These are phyloP conservation scores for Fusarium abutilonis DNA, from an alignment of 2,329 filamentous ascomycete species.

Conservation along the genomic window DNA sequence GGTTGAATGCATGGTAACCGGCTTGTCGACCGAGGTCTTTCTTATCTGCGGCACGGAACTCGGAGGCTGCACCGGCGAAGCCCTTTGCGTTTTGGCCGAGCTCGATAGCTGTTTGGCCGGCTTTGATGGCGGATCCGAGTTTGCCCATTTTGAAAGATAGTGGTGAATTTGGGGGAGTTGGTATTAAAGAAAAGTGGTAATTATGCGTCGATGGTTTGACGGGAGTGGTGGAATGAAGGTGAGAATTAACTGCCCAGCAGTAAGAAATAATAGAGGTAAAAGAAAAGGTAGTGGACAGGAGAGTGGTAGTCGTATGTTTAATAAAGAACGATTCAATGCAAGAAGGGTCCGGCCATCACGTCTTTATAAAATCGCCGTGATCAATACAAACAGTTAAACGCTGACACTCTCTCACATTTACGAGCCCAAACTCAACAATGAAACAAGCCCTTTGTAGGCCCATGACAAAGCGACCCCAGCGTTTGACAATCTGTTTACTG, in stretches of 20 bases:
- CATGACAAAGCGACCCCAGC: slow-evolving; percentile 9
- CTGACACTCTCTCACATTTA: slow-evolving; percentile 7
- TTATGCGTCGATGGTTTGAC: not conserved
- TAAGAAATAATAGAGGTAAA: slow-evolving; percentile 8
- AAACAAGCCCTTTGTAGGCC: slow-evolving; percentile 18
- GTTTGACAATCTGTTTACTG: slow-evolving; percentile 12
- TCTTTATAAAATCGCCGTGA: slow-evolving; percentile 23
- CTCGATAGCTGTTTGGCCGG: slow-evolving; percentile 49
- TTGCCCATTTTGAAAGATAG: slow-evolving; percentile 44
- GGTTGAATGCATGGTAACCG: slow-evolving; percentile 48
- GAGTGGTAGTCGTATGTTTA: slow-evolving; percentile 3
- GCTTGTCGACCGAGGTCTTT: slow-evolving; percentile 48
- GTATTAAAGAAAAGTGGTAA: not conserved
- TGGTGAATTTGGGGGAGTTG: not conserved
- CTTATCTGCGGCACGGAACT: slow-evolving; percentile 50
- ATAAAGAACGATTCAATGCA: slow-evolving; percentile 5
- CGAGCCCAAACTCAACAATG: slow-evolving; percentile 11
- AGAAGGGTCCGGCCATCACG: not conserved
- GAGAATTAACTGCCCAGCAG: slow-evolving; percentile 37
- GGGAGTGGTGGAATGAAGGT: not conserved
- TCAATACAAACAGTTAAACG: slow-evolving; percentile 8
- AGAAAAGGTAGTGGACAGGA: slow-evolving; percentile 4
- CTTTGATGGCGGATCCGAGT: slow-evolving; percentile 46
- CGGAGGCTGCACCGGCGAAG: slow-evolving; percentile 43
- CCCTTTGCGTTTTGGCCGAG: slow-evolving; percentile 46